Percentiles rank a stretch among this genome's conserved stretches.
Conservation (phyloP, 23 red algal species). For the Gracilariopsis chorda region DNA sequence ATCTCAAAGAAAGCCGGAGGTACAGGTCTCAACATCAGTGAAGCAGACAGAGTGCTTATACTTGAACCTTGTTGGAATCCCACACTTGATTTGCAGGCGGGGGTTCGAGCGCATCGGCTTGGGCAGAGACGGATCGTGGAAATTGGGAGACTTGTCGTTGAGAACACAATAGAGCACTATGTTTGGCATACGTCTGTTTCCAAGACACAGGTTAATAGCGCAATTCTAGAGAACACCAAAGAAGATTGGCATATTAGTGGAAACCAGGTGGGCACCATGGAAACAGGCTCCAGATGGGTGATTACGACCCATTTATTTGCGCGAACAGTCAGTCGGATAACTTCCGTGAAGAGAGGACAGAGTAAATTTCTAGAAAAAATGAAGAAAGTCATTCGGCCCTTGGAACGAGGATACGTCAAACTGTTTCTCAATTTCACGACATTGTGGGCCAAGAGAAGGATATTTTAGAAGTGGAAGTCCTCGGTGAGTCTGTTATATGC, state of each 20-base stretch:
- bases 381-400: background rate
- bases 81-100: conserved; percentile 87
- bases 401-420: background rate
- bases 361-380: background rate
- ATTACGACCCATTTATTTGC: conserved; percentile 7
- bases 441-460: background rate
- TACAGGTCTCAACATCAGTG: conserved; percentile 88
- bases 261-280: conserved; percentile 35
- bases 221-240: conserved; percentile 68
- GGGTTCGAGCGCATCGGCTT: conserved; percentile 91
- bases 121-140: conserved; percentile 85
- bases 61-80: conserved; percentile 95
- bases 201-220: conserved; percentile 58
- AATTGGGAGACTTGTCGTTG: conserved; percentile 74
- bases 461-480: conserved; percentile 3
- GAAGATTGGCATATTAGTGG: conserved; percentile 46
- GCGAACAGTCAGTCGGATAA: conserved; percentile 18
- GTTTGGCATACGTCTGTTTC: conserved; percentile 41
- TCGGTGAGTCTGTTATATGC: conserved; percentile 38
- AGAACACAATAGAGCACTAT: conserved; percentile 91
- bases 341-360: background rate
- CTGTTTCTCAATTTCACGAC: background rate
- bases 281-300: conserved; percentile 49
- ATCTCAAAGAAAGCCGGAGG: conserved; percentile 87
- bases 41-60: conserved; percentile 87